Evolutionary conservation across 192 early-diverging fungal species (phyloP).

Genomic region (Entophlyctis luteolus): DNA sequence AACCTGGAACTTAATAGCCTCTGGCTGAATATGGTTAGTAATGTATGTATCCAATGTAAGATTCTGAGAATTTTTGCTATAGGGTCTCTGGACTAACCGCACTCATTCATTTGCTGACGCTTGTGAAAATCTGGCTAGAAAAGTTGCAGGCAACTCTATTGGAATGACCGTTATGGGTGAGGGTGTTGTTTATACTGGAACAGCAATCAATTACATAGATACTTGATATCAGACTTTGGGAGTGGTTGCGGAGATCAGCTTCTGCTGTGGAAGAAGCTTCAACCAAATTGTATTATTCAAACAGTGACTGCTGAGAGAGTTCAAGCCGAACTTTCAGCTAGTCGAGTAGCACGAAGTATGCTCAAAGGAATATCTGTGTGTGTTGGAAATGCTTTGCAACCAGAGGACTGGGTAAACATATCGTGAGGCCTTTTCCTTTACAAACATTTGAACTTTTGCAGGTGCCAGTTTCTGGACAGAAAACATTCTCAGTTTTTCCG

Average conservation of each 20-base stretch:
- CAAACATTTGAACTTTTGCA: no score
- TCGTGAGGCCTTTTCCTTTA: neutral
- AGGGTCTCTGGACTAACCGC: constrained; percentile 21
- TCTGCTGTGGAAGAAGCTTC: constrained; percentile 8
- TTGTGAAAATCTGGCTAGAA: constrained; percentile 12
- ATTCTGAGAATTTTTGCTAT: neutral
- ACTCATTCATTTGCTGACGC: constrained; percentile 2
- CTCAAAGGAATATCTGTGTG: constrained; percentile 1
- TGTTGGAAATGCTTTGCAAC: constrained; percentile 29
- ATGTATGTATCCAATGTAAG: neutral
- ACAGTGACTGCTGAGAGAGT: constrained; percentile 31
- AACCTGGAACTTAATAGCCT: constrained; percentile 18
- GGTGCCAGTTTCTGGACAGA: no score
- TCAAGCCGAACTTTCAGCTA: constrained; percentile 27
- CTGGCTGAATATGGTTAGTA: constrained; percentile 44
- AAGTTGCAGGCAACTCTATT: neutral
- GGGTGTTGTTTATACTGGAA: no score
- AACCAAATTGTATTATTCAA: constrained; percentile 10
- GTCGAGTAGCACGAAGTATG: neutral
- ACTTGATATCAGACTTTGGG: constrained; percentile 35
- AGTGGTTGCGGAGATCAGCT: constrained; percentile 42
- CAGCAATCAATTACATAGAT: neutral
- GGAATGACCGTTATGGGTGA: neutral
- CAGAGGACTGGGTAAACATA: constrained; percentile 18
- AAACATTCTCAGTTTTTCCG: neutral